phyloP scores from a whole-genome alignment of 2,329 filamentous ascomycete species.

The Stromatinia cepivora region DNA sequence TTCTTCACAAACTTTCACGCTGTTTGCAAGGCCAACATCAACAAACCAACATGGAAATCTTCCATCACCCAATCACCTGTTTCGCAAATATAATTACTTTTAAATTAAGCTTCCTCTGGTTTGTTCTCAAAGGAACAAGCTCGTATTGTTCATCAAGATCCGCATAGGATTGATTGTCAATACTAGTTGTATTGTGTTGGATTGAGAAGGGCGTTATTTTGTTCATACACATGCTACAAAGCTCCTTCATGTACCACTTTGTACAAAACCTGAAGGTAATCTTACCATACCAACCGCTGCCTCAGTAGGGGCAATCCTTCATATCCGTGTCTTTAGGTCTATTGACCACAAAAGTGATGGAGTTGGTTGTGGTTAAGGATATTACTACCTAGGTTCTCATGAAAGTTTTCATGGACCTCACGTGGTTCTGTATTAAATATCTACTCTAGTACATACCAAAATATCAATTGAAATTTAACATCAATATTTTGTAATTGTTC shows the following conservation, averaged over 20 bases:
- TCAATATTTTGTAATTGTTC: too few species aligned
- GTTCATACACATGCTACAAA: background rate
- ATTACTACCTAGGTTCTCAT: background rate
- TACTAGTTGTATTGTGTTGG: background rate
- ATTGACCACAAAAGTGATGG: background rate
- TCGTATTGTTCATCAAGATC: background rate
- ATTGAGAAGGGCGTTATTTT: background rate
- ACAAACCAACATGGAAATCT: background rate
- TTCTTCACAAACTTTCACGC: conserved; percentile 2
- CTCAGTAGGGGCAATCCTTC: background rate
- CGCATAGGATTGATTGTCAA: conserved; percentile 1
- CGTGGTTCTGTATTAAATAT: background rate
- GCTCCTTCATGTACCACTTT: background rate
- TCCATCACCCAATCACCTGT: background rate
- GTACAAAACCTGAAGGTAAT: background rate
- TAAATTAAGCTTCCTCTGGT: background rate
- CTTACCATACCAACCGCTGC: background rate
- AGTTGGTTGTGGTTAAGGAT: background rate
- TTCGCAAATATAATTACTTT: background rate
- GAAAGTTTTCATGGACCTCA: background rate
- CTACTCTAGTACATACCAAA: too few species aligned
- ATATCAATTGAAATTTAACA: too few species aligned
- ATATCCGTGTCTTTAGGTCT: background rate
- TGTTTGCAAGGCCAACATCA: background rate
- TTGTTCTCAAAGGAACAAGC: background rate